These are phyloP conservation scores for Bothriochloa decipiens DNA, from an alignment of 176 grass and related monocot genomes.

Conservation along the genomic window DNA sequence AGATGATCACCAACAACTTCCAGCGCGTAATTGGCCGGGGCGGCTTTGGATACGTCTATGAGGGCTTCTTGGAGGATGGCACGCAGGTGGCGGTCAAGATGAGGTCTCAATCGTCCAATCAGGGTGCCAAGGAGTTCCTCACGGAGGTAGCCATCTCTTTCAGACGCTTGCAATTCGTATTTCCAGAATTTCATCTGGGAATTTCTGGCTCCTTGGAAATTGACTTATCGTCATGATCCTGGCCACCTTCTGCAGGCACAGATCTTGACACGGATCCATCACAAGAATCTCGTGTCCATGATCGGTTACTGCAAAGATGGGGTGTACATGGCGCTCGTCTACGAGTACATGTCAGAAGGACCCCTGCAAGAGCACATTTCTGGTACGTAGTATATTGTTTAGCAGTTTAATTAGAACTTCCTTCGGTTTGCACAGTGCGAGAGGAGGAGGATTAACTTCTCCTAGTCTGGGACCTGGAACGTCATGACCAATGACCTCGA, in stretches of 20 bases:
- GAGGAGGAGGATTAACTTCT: background rate
- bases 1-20: conserved; percentile 58
- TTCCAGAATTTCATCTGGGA: too few relatives aligned
- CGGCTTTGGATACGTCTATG: conserved; percentile 57
- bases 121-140: conserved; percentile 56
- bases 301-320: conserved; percentile 71
- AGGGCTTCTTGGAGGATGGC: conserved; percentile 48
- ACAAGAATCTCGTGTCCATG: conserved; percentile 61
- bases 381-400: conserved; percentile 1
- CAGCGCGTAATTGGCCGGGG: conserved; percentile 42
- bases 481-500: too few relatives aligned
- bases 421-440: background rate
- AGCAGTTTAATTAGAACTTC: background rate
- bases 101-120: conserved; percentile 42
- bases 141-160: conserved; percentile 40
- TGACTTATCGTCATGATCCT: background rate
- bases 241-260: background rate
- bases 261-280: conserved; percentile 58
- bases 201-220: background rate
- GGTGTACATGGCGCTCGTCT: conserved; percentile 56
- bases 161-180: too few relatives aligned
- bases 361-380: conserved; percentile 39
- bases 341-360: conserved; percentile 73
- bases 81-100: conserved; percentile 61
- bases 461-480: too few relatives aligned